Conservation (phyloP, 164 flowering plant species). For the Protea cynaroides region DNA sequence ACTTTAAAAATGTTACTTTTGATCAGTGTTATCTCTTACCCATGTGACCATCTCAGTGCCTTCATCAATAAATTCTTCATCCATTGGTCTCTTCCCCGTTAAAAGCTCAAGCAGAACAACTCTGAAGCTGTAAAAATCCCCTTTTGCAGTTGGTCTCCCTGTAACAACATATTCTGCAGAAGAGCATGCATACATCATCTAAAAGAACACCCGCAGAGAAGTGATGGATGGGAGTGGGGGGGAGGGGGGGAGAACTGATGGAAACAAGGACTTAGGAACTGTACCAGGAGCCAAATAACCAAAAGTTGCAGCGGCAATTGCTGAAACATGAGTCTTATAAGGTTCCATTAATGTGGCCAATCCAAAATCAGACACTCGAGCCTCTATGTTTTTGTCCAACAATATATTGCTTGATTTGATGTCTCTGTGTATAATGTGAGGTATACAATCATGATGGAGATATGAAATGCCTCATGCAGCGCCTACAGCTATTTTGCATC, state of each 20-base stretch:
- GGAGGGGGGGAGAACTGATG: not conserved
- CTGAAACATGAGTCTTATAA: constrained; percentile 89
- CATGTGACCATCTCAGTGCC: constrained; percentile 91
- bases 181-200: not conserved
- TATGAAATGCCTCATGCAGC: constrained; percentile 87
- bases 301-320: constrained; percentile 88
- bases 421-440: constrained; percentile 93
- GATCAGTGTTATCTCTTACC: no score
- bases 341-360: constrained; percentile 89
- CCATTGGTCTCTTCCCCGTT: constrained; percentile 83
- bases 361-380: constrained; percentile 89
- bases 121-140: constrained; percentile 95
- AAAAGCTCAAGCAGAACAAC: constrained; percentile 85
- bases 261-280: not conserved
- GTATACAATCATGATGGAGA: constrained; percentile 95
- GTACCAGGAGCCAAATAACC: constrained; percentile 97
- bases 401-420: constrained; percentile 92
- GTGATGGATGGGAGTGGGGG: no score
- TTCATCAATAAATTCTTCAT: constrained; percentile 74
- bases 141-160: constrained; percentile 85
- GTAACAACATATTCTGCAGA: constrained; percentile 86
- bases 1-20: no score
- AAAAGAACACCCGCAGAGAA: not conserved
- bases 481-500: constrained; percentile 84
- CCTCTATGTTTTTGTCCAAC: constrained; percentile 81